Evolutionary conservation across 2,329 filamentous ascomycete species (phyloP).

Genomic region (Ramularia collo-cygni): DNA sequence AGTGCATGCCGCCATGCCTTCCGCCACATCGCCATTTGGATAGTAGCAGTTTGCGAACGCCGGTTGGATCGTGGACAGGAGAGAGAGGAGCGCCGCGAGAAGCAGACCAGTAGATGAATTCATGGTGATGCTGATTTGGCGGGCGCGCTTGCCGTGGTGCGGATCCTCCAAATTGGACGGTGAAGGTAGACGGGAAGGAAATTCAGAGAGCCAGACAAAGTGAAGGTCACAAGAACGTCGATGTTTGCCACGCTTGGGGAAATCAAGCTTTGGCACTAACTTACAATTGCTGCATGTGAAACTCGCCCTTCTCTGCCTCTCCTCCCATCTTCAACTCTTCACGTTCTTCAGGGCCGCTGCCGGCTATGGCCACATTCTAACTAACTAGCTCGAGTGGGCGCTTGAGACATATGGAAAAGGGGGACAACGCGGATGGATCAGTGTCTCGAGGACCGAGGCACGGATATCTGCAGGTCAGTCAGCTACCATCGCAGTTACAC

Average conservation of each 20-base stretch:
- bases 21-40: slow-evolving; percentile 27
- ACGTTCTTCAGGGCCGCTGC: no score
- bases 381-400: no score
- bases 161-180: background rate
- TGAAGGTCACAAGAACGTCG: slow-evolving; percentile 1
- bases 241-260: background rate
- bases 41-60: slow-evolving; percentile 29
- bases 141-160: no score
- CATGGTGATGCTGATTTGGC: background rate
- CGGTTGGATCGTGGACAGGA: slow-evolving; percentile 6
- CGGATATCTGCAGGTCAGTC: background rate
- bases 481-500: no score
- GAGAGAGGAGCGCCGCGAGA: slow-evolving; percentile 4
- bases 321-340: background rate
- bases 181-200: background rate
- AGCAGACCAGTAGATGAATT: background rate
- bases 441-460: background rate
- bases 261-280: slow-evolving; percentile 2
- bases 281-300: slow-evolving; percentile 1
- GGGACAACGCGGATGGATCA: no score
- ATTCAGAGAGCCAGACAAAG: background rate
- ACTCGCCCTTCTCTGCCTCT: background rate
- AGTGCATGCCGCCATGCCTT: slow-evolving; percentile 22
- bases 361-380: no score
- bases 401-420: background rate